Base-by-base conservation (phyloP, 768 basidiomycete genomes). In the Amanita pallidorosea region DNA sequence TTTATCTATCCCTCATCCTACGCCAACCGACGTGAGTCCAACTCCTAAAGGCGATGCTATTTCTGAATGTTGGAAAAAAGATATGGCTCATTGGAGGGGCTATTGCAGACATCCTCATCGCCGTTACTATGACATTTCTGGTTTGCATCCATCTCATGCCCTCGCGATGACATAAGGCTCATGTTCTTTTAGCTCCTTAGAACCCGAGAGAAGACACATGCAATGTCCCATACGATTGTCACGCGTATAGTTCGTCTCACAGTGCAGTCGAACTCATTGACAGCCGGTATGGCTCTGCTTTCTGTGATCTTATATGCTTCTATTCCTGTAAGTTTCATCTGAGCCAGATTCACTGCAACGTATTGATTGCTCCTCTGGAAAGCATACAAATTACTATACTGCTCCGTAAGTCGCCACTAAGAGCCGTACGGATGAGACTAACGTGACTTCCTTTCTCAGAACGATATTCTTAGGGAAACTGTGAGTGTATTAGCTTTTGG, bases 401-500 rank as follows among this genome's bases (percentile, higher is more conserved):
- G 34, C 51, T 41, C 45, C 47, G 46, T 52, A 45, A 40, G 50
- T 52, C 9, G 12, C 2, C 43, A 22, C 0, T 25, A 5, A 6
- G 42, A 20, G 7, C 11, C 23, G 1, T 13, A 15, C 18, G 17
- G 25, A n/a, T 34, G 5, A 8, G 18, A 9, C 27, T 23, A 15
- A 20, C 20, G 7, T 2, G 12, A n/a, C 35, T 11, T 11, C 11
- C 17, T n/a, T 12, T 38, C 43, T 4, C 36, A 55, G 54, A 18
- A 52, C 54, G 7, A n/a, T 48, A 29, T n/a, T 53, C 8, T 51
- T 55, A 9, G 54, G 54, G 15, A 55, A 55, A 45, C 12, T 52
- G 51, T 45, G 17, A 45, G 45, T n/a, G 17, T 18, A 7, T 23
- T 18, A 18, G 45, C 8, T 44, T 18, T 20, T 7, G 37, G 37